Base-by-base conservation (phyloP, 768 basidiomycete species). In the Pisolithus orientalis region DNA sequence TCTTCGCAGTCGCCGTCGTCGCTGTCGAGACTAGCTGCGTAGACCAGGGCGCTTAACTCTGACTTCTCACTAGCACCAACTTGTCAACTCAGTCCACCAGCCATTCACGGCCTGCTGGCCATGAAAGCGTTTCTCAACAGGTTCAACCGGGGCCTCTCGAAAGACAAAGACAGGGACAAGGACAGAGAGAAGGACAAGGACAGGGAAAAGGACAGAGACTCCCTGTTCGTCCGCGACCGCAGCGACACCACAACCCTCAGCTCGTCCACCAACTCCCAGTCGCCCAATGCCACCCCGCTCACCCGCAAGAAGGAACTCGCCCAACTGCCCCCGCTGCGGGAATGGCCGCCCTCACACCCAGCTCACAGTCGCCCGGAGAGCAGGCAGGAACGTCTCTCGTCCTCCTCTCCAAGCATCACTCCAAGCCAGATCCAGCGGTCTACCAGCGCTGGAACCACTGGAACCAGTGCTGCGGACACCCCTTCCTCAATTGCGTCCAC, bases 91-190 rank as follows among this genome's bases (percentile, higher is more conserved):
- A 32, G 24, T 39, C 45, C 39, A 11, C n/a, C 10, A 27, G n/a
- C 31, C 31, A 32, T 32, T 14, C 48, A 32, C 42, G 53, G 53
- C 53, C 53, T 40, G 40, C 43, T 46, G 57, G 55, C 68, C 67
- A 92, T 92, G 89, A 91, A 90, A 78, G 89, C 90, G 42, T 85
- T 91, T 60, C 80, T 91, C 69, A 79, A 80, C 65, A 81, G 88
- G 63, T 72, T 91, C 60, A 87, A 88, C 61, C 80, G 80, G 51
- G 78, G 74, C 53, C 78, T 74, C 59, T 69, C 75, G 63, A 86
- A 69, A 44, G 66, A 67, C 38, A 70, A 59, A 55, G 72, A 72
- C 6, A 60, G 57, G 7, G 65, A 65, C 8, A 62, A 37, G 5
- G 62, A 66, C 2, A 59, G 16, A 13, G 64, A 61, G 2, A 68